Evolutionary conservation across 1,139 yeast species (phyloP), one percentile per base, ranked within the genome.

Genomic region (Arxiozyma slooffiae): DNA sequence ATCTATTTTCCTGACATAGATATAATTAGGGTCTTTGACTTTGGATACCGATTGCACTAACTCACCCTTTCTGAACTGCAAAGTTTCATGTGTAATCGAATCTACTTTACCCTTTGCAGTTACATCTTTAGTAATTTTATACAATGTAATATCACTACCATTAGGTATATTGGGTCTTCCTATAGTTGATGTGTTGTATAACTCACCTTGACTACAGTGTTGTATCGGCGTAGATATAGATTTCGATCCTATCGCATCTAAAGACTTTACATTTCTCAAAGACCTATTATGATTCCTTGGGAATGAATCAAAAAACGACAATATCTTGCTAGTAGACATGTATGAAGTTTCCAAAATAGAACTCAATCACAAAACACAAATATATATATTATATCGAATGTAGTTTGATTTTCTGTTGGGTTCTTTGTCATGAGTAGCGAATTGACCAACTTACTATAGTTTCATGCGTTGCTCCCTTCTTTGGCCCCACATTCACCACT

Each of bases 21-120:
- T 53, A 37, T 56, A 50, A 17, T 50, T 50, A 9, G 24, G 24
- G 24, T 55, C 53, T 17, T 44, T 39, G 8, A 44, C 53, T 8
- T 43, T 47, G 2, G 57, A 52, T 7, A 61, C 46, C 16, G 58
- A 42, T 49, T 57, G 64, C 11, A 60, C 63, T 11, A 60, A 41
- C 22, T 54, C 55, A 11, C 60, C 63, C 41, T 51, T 54, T 11
- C 46, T 49, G 16, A 57, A 53, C 14, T 52, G 37, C 43, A 60
- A 30, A 43, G 46, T 50, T 30, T 46, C 41, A 16, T 24, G 41
- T 20, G 7, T 3, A 11, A 3, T 16, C n/a, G 17, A 34, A 20
- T n/a, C 7, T 14, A 21, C 2, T 18, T 41, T 41, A 9, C 26
- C 21, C 9, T 18, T 41, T 26, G 7, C n/a, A 26, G 42, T 48